phyloP scores from a whole-genome alignment of 805 yeast species.

The Nakazawaea holstii region DNA sequence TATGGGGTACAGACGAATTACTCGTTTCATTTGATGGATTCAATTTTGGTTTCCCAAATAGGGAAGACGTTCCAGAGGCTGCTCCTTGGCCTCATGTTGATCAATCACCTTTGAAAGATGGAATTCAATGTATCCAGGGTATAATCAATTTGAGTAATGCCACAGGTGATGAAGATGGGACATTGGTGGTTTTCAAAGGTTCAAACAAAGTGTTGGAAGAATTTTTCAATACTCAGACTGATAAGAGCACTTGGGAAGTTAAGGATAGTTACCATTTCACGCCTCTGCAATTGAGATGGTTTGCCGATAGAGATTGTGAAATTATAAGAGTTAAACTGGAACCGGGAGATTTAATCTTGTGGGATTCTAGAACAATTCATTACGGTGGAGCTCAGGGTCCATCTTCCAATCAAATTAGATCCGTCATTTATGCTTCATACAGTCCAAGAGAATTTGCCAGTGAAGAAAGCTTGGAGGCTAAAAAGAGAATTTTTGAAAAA shows the following conservation, averaged over 20 bases:
- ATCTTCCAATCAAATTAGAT: conserved; percentile 21
- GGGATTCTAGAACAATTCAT: conserved; percentile 29
- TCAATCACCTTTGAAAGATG: conserved; percentile 25
- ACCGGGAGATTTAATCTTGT: conserved; percentile 29
- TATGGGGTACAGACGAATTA: conserved; percentile 29
- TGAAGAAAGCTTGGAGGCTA: conserved; percentile 17
- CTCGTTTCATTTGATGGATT: conserved; percentile 28
- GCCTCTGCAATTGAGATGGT: conserved; percentile 22
- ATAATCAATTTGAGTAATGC: conserved; percentile 23
- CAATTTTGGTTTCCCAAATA: conserved; percentile 24
- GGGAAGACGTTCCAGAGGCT: conserved; percentile 12
- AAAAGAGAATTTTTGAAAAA: conserved; percentile 18
- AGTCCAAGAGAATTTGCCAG: conserved; percentile 29
- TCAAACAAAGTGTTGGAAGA: conserved; percentile 19
- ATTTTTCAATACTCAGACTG: conserved; percentile 20
- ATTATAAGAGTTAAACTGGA: conserved; percentile 23
- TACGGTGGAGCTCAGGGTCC: conserved; percentile 25
- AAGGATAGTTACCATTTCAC: conserved; percentile 17
- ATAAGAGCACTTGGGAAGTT: conserved; percentile 18
- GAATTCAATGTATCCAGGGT: conserved; percentile 28
- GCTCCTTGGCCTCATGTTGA: conserved; percentile 29
- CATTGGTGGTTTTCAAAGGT: conserved; percentile 24
- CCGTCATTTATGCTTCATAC: conserved; percentile 24
- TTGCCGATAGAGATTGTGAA: conserved; percentile 22
- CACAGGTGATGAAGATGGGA: conserved; percentile 25